Evolutionary conservation across 768 basidiomycete genomes (phyloP), one percentile per base, ranked within the genome.

Genomic region (Leucocoprinus birnbaumii): DNA sequence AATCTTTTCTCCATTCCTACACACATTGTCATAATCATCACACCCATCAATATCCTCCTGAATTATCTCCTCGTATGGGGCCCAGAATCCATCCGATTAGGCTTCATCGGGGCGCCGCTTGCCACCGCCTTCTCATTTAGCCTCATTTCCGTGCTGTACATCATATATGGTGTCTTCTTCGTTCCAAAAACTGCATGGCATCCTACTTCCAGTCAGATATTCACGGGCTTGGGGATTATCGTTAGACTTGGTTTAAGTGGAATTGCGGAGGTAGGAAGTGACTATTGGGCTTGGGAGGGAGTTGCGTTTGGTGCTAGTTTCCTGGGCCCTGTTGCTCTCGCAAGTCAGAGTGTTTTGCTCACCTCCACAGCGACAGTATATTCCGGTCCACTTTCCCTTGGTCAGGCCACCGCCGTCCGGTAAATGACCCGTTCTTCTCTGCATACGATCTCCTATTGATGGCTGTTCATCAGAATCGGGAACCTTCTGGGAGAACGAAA

Each of bases 271-370:
- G 87, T 83, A 2, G 91, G 90, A 1, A 85, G 84, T 3, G 96
- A 97, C 68, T 98, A 95, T 96, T 98, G 95, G 94, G 87, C 89
- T 37, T 96, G 96, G 96, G 94, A 97, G 70, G 78, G 93, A 4
- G 70, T 89, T 26, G 86, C 85, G 19, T 72, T 83, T 2, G 79
- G 76, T 4, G 81, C 81, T 3, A 78, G 76, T 58, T 60, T 78
- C 73, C 70, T 97, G 1, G 92, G 95, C 1, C 85, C 95, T 1
- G 79, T 83, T 5, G 73, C 82, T 6, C 81, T 99, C 2, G 97
- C 97, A 0, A 84, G 91, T 0, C 95, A 98, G 66, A 93, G 91
- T 0, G 87, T 98, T 1, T 75, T 98, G 9, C 76, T 89, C 35
- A 84, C 83, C 10, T 91, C 89, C 22, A 78, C 82, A 11, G 89